Base-by-base conservation (phyloP, 1,139 yeast species). In the Magnusiomyces fungicola region DNA sequence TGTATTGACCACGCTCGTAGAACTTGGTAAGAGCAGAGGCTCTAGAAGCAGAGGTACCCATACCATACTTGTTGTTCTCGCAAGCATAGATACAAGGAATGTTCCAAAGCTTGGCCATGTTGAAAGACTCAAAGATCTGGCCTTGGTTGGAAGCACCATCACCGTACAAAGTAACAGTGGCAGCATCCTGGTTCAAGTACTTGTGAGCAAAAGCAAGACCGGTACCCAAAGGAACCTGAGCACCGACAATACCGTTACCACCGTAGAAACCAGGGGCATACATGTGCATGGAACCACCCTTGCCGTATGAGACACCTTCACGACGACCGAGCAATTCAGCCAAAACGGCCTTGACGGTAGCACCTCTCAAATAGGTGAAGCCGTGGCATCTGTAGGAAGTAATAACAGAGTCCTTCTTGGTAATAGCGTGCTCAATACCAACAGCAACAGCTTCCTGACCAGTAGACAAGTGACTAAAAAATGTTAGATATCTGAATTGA, bases 201-300 rank as follows among this genome's bases (percentile, higher is more conserved):
- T 89, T 89, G 75, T 92, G 97, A 58, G 97, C 95, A 73, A 90
- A 92, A 12, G 97, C 95, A 59, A 92, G 77, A 61, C 98, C 98
- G 51, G 97, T 87, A 67, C 98, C 98, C 63, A 92, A 79, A 58
- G 98, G 96, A 53, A 92, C 97, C 74, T 92, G 98, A 50, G 97
- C 98, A 69, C 98, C 98, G 50, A 92, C 98, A 70, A 92, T 92
- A 76, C 98, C 98, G 73, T 92, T 92, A 73, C 98, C 98, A 68
- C 98, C 98, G 71, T 84, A 92, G 76, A 92, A 92, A 55, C 94
- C 92, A 45, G 83, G 82, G 50, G 95, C 87, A 69, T 84, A 92
- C 92, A 92, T 87, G 75, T 92, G 98, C 98, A 92, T 92, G 56
- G 98, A 92, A 61, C 98, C 98, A 73, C 98, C 98, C 73, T 92